phyloP scores from a whole-genome alignment of 208 protist species.

The Acanthamoeba castellanii region DNA sequence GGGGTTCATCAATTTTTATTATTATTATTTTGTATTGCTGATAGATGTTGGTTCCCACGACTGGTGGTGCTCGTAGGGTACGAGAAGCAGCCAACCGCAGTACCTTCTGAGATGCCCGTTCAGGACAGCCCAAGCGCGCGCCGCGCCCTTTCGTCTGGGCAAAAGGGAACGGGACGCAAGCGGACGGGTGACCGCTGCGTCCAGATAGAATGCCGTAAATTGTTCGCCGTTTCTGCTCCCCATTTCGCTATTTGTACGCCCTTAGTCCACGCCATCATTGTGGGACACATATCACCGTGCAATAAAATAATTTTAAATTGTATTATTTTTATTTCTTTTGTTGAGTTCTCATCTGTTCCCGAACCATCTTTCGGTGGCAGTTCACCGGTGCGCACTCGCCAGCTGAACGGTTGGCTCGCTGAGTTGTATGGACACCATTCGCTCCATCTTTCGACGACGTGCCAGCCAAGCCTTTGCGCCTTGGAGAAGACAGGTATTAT shows the following conservation, averaged over 20 bases:
- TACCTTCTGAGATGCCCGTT: neutral
- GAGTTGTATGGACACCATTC: no score
- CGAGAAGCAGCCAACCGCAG: neutral
- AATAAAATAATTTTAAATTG: neutral
- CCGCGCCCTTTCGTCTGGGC: neutral
- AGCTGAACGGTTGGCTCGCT: no score
- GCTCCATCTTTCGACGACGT: no score
- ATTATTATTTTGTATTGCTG: no score
- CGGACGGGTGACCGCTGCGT: neutral
- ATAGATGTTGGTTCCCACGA: no score
- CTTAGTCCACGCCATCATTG: neutral
- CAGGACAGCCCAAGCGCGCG: neutral
- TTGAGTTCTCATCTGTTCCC: neutral
- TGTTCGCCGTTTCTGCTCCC: neutral
- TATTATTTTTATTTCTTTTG: neutral
- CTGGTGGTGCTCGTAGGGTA: no score
- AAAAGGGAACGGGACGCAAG: conserved; percentile 53
- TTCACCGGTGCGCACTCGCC: no score
- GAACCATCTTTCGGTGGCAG: neutral
- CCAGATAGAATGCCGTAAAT: conserved; percentile 39
- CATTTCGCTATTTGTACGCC: neutral
- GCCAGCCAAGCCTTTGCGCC: no score
- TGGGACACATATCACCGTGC: neutral
- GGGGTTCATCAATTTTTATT: no score
- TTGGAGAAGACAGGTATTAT: no score